Base-by-base conservation (phyloP, 73 alveolate species). In the Paramecium sexaurelia region DNA sequence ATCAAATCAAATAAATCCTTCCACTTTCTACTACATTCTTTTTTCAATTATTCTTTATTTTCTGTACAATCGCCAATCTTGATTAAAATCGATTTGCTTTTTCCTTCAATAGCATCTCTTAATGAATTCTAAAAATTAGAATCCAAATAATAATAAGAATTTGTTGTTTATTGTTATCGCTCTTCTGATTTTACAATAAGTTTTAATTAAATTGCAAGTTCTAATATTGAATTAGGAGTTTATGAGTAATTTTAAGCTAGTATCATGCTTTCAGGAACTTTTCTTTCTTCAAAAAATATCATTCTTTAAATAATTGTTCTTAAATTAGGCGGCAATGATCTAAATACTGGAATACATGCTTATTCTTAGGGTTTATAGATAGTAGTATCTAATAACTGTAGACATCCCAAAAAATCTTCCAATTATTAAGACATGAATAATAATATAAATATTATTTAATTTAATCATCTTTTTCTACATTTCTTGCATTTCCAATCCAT, bases 401-500 rank as follows among this genome's bases (percentile, higher is more conserved):
- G 39, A 32, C 83, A 61, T 32, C 39, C 39, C 3, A 61, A 32
- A 10, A 61, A 61, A 32, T 61, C 83, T 61, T 61, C 83, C 5
- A 61, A 29, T 61, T 61, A 61, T 24, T 61, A 32, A 61, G 87
- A 35, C 55, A 36, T 73, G 6, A 11, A 36, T 73, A 11, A 27
- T 6, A 36, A 33, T 15, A 36, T 33, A 73, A 73, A 36, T 73
- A 78, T 78, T 19, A 41, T 24, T 78, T 61, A 78, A 22, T 45
- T 40, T n/a, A 24, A 22, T 45, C 32, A 61, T 22, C 90, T 78
- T 78, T 19, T 41, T 78, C 55, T 78, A 17, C 90, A 78, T 78
- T 78, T 78, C 19, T 24, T 78, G 19, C 90, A 78, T 22, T 29
- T 43, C 90, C 90, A 78, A 22, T 78, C 90, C 90, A 78, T 78